These are phyloP conservation scores for Allantophomopsis lycopodina DNA, from an alignment of 2,329 filamentous ascomycete species.

Conservation along the genomic window DNA sequence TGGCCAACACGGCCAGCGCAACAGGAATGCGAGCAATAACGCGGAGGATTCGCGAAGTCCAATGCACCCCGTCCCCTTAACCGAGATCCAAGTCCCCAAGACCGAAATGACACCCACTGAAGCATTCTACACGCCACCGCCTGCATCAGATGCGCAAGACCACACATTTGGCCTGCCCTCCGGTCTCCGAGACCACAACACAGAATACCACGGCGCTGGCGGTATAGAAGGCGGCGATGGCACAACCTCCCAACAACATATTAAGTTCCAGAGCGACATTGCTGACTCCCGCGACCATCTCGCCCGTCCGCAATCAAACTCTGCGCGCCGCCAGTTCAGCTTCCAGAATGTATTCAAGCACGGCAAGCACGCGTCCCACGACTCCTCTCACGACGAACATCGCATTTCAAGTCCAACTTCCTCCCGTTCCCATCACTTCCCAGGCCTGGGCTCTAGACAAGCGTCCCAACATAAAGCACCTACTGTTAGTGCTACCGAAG, in stretches of 20 bases:
- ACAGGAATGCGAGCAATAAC: constrained; percentile 5
- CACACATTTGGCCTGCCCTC: constrained; percentile 35
- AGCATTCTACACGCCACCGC: constrained; percentile 20
- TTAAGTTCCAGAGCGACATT: constrained; percentile 29
- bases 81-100: constrained; percentile 41
- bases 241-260: constrained; percentile 21
- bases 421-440: constrained; percentile 8
- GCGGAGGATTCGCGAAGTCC: constrained; percentile 32
- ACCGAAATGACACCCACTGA: constrained; percentile 25
- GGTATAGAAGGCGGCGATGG: constrained; percentile 8
- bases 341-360: constrained; percentile 69
- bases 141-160: constrained; percentile 17
- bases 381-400: constrained; percentile 1
- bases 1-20: constrained; percentile 6
- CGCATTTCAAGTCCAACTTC: constrained; percentile 8
- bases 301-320: constrained; percentile 40
- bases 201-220: constrained; percentile 34
- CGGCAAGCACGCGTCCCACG: constrained; percentile 4
- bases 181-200: constrained; percentile 24
- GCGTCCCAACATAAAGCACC: constrained; percentile 18
- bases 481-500: constrained; percentile 54
- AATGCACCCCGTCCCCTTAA: constrained; percentile 48
- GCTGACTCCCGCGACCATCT: neutral
- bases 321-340: constrained; percentile 69
- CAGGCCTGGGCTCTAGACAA: constrained; percentile 23